Base-by-base conservation (phyloP, 805 yeast species). In the Yamadazyma tumulicola region DNA sequence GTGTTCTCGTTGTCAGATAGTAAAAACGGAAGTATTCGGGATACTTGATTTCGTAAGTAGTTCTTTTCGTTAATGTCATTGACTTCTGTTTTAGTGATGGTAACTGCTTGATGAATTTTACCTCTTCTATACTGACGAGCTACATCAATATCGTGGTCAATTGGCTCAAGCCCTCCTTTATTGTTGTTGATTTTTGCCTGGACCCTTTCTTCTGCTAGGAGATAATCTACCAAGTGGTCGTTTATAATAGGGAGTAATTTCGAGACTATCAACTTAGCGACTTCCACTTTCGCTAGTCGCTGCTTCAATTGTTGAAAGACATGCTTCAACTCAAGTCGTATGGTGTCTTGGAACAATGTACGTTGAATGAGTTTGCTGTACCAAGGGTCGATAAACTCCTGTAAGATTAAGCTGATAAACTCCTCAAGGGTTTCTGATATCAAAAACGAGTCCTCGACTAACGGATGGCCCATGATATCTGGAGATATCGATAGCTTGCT, bases 181-280 rank as follows among this genome's bases (percentile, higher is more conserved):
- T 31, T 24, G 12, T 26, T 26, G 36, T 51, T 47, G 35, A 43
- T 52, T 32, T 57, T 52, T 21, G 50, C 37, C 20, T 32, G 46
- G 2, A 63, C 65, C 1, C 49, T 28, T 10, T 64, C 71, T 20
- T 63, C 66, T 0, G 77, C 75, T 21, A 46, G 44, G 2, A 72
- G 59, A 48, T 70, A 85, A 6, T 63, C 60, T 6, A 64, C 59
- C 39, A 81, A 71, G 52, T 88, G 95, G 9, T 69, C 73, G 1
- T 85, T 79, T 1, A 86, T 5, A 1, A 81, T 46, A 0, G 96
- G 96, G 5, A 85, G 36, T 0, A 85, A 22, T 29, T 69, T 69
- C 19, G 76, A 59, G 1, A 85, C 79, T 3, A 83, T 40, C 19
- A 86, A 50, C 26, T 69, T 69, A 1, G 87, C 67, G 14, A 74